phyloP scores from a whole-genome alignment of 2,329 filamentous ascomycete species.

The Drechslerella dactyloides region DNA sequence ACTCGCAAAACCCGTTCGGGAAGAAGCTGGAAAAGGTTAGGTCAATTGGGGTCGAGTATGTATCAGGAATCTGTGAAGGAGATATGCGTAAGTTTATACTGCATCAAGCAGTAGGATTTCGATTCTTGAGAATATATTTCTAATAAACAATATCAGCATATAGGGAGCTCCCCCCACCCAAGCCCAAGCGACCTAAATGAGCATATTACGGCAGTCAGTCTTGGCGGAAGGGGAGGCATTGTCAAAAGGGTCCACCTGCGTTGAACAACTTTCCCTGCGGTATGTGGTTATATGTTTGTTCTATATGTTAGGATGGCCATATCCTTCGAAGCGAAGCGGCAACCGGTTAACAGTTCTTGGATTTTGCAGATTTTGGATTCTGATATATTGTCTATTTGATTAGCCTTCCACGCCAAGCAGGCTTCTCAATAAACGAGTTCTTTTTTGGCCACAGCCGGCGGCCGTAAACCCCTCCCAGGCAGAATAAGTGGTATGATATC shows the following conservation, averaged over 20 bases:
- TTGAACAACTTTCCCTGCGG: slow-evolving; percentile 21
- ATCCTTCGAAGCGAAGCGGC: slow-evolving; percentile 14
- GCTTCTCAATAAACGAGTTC: slow-evolving; percentile 9
- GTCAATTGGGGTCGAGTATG: slow-evolving; percentile 36
- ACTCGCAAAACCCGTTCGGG: slow-evolving; percentile 29
- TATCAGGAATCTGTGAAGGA: slow-evolving; percentile 26
- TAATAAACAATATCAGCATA: slow-evolving; percentile 34
- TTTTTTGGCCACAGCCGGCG: no score
- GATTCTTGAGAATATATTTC: slow-evolving; percentile 29
- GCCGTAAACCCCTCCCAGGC: slow-evolving; percentile 13
- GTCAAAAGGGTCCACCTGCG: slow-evolving; percentile 20
- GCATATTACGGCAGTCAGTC: slow-evolving; percentile 27
- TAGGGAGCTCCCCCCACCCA: slow-evolving; percentile 29
- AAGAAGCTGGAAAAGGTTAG: slow-evolving; percentile 25
- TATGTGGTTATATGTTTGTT: slow-evolving; percentile 15
- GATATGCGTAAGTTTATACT: slow-evolving; percentile 25
- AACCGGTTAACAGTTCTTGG: slow-evolving; percentile 8
- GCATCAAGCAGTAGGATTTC: slow-evolving; percentile 33
- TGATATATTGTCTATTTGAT: slow-evolving; percentile 18
- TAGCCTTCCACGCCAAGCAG: slow-evolving; percentile 10
- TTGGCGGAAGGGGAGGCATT: slow-evolving; percentile 19
- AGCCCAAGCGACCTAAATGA: slow-evolving; percentile 25
- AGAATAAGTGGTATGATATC: slow-evolving; percentile 7
- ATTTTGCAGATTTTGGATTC: slow-evolving; percentile 18
- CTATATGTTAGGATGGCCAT: slow-evolving; percentile 12